Percentiles rank a stretch among this genome's conserved stretches.
These are phyloP conservation scores for Antitrichia curtipendula DNA, from an alignment of 225 moss, liverwort and hornwort genomes.

Conservation along the genomic window DNA sequence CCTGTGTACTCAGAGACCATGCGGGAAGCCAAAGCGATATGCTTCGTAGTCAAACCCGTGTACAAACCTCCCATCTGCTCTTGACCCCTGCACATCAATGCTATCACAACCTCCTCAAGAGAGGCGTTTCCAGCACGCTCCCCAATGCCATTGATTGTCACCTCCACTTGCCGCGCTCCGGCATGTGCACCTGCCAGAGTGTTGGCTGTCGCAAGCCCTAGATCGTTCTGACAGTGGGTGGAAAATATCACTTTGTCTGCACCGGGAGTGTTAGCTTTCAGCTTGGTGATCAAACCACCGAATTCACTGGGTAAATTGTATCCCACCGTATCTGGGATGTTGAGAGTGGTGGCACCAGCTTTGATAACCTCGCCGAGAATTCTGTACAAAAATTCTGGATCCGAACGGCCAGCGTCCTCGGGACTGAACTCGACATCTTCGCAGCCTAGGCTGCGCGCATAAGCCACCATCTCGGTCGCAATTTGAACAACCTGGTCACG, in stretches of 20 bases:
- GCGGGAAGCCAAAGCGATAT: slow-evolving; percentile 69
- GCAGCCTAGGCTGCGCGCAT: slow-evolving; percentile 82
- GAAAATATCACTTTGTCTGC: slow-evolving; percentile 85
- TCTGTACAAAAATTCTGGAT: slow-evolving; percentile 71
- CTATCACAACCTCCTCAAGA: slow-evolving; percentile 99
- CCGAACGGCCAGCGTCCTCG: slow-evolving; percentile 94
- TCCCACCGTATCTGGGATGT: slow-evolving; percentile 91
- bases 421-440: slow-evolving; percentile 92
- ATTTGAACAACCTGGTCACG: slow-evolving; percentile 83
- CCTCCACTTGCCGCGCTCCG: slow-evolving; percentile 95
- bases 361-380: slow-evolving; percentile 81
- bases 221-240: slow-evolving; percentile 93
- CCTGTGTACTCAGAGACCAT: slow-evolving; percentile 94
- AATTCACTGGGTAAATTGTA: slow-evolving; percentile 74
- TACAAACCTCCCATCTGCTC: slow-evolving; percentile 66
- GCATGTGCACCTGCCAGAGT: slow-evolving; percentile 72
- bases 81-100: slow-evolving; percentile 70
- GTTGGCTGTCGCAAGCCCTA: slow-evolving; percentile 90
- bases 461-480: slow-evolving; percentile 74
- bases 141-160: slow-evolving; percentile 94
- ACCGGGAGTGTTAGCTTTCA: slow-evolving; percentile 73
- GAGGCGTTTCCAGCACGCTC: slow-evolving; percentile 99
- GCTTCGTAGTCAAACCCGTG: slow-evolving; percentile 66
- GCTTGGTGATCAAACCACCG: slow-evolving; percentile 57
- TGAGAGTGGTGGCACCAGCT: slow-evolving; percentile 93